Evolutionary conservation across 2,329 filamentous ascomycete genomes (phyloP), one percentile per base, ranked within the genome.

Genomic region (Fusarium sp.): DNA sequence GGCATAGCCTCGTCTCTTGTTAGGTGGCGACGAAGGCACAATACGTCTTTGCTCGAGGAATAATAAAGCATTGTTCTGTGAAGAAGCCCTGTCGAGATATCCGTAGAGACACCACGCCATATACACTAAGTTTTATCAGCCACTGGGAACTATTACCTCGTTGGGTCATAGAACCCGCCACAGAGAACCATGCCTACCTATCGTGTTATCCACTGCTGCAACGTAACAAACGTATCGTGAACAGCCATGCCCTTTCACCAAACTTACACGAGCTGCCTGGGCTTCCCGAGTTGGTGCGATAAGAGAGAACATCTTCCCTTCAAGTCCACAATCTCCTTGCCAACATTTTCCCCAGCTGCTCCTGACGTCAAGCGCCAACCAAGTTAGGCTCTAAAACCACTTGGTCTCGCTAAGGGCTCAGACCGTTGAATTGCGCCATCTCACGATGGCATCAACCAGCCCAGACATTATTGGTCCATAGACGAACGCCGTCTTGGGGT

Each of bases 361-460:
- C 18, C 50, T 57, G 61, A 56, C 61, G 47, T 29, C 61, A 63
- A 31, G 16, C 61, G 22, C 45, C 38, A 29, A 36, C 58, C 31
- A 25, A 50, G 27, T 50, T 50, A 35, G 16, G 35, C 35, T 60
- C 57, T 45, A 20, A 20, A 47, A 54, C 31, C 50, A 35, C 36
- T 62, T 52, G 47, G 54, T 25, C 29, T 57, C 20, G n/a, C 58
- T 62, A 60, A 25, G n/a, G 22, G 40, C 56, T 61, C 63, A 45
- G 57, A 42, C 70, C 59, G 63, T 71, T 61, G 7, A 11, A 70
- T 70, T 62, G 57, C 58, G 70, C 70, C 70, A 70, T 73, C 45
- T 74, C 29, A 29, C 40, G 42, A 33, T 47, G 36, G 47, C 33
- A 67, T 57, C 70, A 54, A 62, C 63, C 40, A 50, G 3, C 29